Percentiles rank a stretch among this genome's conserved stretches.
Evolutionary conservation across 78 protist species (phyloP).

Genomic region (Dictyostelium discoideum): DNA sequence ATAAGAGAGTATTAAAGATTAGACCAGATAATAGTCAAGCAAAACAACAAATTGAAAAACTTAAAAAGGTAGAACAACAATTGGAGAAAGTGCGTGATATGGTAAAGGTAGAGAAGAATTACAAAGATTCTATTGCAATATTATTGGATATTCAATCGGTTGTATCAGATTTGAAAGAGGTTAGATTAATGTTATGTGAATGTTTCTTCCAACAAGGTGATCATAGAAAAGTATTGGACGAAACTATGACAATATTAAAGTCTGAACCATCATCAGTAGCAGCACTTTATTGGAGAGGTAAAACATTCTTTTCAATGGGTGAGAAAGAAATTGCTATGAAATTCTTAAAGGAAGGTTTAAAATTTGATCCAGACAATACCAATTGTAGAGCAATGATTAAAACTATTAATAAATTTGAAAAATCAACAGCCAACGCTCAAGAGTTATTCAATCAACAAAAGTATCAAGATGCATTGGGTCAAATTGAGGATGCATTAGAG

Average conservation of each 20-base stretch:
- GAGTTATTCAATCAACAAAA: slow-evolving; percentile 39
- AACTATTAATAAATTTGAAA: slow-evolving; percentile 21
- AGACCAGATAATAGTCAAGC: slow-evolving; percentile 47
- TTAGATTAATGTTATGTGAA: not conserved
- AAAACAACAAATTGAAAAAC: slow-evolving; percentile 15
- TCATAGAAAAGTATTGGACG: slow-evolving; percentile 20
- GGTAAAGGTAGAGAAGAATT: not conserved
- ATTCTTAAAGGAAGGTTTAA: slow-evolving; percentile 51
- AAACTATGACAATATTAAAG: slow-evolving; percentile 34
- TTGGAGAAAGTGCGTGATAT: not conserved
- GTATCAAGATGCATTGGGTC: slow-evolving; percentile 40
- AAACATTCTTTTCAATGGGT: slow-evolving; percentile 52
- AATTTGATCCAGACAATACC: slow-evolving; percentile 51
- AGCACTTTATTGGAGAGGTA: slow-evolving; percentile 68
- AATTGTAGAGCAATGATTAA: not conserved
- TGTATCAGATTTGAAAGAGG: slow-evolving; percentile 24
- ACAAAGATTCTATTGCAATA: slow-evolving; percentile 1
- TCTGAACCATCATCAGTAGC: slow-evolving; percentile 30
- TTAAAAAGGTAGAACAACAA: not conserved
- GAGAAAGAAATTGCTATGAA: slow-evolving; percentile 64
- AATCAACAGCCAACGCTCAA: slow-evolving; percentile 20
- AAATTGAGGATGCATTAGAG: slow-evolving; percentile 32
- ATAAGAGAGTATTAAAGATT: slow-evolving; percentile 7
- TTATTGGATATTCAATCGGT: not conserved
- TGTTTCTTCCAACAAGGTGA: slow-evolving; percentile 17